A percentile compares a stretch with the other conserved stretches of the same genome.
Evolutionary conservation across 345 rosid species (phyloP).

Genomic region (Populus euphratica): DNA sequence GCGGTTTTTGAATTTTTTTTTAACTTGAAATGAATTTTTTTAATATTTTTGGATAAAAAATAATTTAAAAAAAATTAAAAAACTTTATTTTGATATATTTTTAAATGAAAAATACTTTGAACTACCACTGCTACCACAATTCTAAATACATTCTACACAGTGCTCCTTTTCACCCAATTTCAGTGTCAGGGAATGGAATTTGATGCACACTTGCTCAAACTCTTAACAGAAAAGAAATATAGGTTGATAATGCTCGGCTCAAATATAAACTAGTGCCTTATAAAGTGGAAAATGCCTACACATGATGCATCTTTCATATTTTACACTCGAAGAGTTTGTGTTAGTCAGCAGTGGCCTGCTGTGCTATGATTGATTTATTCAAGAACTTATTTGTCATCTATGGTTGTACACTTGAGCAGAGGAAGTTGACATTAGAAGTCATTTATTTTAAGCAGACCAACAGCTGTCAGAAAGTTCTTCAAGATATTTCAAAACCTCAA

Average conservation of each 20-base stretch:
- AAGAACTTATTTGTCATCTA: neutral
- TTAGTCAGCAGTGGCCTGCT: neutral
- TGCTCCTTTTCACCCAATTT: neutral
- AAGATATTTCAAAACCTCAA: neutral
- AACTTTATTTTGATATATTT: too few relatives aligned
- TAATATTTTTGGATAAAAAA: too few relatives aligned
- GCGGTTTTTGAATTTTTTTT: too few relatives aligned
- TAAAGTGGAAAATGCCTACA: neutral
- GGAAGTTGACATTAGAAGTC: neutral
- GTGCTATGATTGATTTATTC: neutral
- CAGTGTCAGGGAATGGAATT: neutral
- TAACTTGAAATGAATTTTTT: too few relatives aligned
- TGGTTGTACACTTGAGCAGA: neutral
- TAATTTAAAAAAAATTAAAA: too few relatives aligned
- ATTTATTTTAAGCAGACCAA: neutral
- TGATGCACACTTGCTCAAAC: neutral
- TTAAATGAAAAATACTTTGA: too few relatives aligned
- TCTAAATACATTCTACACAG: too few relatives aligned
- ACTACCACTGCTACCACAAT: too few relatives aligned
- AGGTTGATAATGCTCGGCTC: neutral
- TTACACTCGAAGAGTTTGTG: neutral
- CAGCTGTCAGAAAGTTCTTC: too few relatives aligned
- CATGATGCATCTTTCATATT: too few relatives aligned
- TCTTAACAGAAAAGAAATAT: neutral
- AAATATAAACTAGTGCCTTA: neutral